A percentile compares a stretch with the other conserved stretches of the same genome.
phyloP scores from a whole-genome alignment of 1,139 yeast genomes.

The Scheffersomyces lignicola region DNA sequence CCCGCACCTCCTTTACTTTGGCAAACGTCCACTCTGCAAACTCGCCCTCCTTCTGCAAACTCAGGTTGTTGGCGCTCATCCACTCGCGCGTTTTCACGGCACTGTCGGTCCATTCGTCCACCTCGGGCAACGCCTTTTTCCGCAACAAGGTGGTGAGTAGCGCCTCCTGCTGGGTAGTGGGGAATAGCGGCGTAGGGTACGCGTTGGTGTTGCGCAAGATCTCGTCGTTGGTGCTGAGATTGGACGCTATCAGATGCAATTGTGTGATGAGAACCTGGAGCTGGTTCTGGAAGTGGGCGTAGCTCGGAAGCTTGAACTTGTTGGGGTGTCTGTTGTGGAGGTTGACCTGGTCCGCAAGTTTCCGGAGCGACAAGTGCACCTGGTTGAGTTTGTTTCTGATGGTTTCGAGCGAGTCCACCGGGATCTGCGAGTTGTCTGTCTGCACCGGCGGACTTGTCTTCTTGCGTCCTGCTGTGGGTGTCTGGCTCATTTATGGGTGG shows the following conservation, averaged over 20 bases:
- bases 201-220: slow-evolving; percentile 66
- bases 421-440: slow-evolving; percentile 28
- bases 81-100: slow-evolving; percentile 43
- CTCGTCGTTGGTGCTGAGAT: slow-evolving; percentile 62
- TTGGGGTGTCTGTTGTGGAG: slow-evolving; percentile 41
- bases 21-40: slow-evolving; percentile 64
- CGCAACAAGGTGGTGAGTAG: slow-evolving; percentile 79
- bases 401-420: slow-evolving; percentile 43
- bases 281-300: slow-evolving; percentile 65
- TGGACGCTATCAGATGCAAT: slow-evolving; percentile 67
- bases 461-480: slow-evolving; percentile 7
- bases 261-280: slow-evolving; percentile 82
- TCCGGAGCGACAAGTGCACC: slow-evolving; percentile 44
- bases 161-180: slow-evolving; percentile 80
- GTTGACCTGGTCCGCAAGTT: slow-evolving; percentile 44
- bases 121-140: slow-evolving; percentile 87
- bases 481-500: slow-evolving; percentile 13
- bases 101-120: slow-evolving; percentile 76
- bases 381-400: slow-evolving; percentile 45
- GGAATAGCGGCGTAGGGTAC: slow-evolving; percentile 81
- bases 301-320: slow-evolving; percentile 40
- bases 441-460: slow-evolving; percentile 4
- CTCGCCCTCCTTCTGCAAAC: slow-evolving; percentile 46
- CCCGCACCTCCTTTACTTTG: slow-evolving; percentile 50
- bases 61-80: slow-evolving; percentile 25